Evolutionary conservation across 257 asterid genomes (phyloP).

Genomic region (Knoxia roxburghii): DNA sequence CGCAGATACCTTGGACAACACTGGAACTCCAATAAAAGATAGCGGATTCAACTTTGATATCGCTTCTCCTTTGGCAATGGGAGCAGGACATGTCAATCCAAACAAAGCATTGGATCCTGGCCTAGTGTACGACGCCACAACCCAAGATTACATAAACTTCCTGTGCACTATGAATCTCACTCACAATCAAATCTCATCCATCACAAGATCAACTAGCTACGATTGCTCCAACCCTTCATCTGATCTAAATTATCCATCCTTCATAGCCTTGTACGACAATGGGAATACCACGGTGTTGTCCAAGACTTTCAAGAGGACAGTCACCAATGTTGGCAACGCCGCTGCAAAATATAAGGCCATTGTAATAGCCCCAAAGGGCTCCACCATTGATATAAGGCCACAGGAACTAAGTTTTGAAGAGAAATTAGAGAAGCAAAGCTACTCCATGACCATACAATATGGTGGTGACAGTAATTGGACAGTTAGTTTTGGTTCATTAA

Average conservation of each 20-base stretch:
- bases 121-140: background rate
- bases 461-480: background rate
- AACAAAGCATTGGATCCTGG: constrained; percentile 2
- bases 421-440: background rate
- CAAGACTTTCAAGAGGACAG: constrained; percentile 1
- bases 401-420: background rate
- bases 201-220: constrained; percentile 2
- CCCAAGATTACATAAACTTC: background rate
- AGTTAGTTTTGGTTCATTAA: constrained; percentile 9
- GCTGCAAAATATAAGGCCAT: background rate
- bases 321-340: background rate
- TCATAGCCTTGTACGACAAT: background rate
- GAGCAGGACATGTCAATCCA: constrained; percentile 9
- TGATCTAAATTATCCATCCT: constrained; percentile 7
- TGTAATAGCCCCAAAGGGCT: background rate
- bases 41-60: background rate
- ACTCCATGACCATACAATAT: constrained; percentile 1
- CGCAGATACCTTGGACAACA: constrained; percentile 30
- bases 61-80: constrained; percentile 16
- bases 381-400: background rate
- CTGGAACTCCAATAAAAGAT: constrained; percentile 17
- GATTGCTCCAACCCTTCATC: constrained; percentile 10
- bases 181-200: background rate
- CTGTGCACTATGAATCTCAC: constrained; percentile 11
- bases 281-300: background rate